Evolutionary conservation across 768 basidiomycete genomes (phyloP).

Genomic region (Lactarius akahatsu): DNA sequence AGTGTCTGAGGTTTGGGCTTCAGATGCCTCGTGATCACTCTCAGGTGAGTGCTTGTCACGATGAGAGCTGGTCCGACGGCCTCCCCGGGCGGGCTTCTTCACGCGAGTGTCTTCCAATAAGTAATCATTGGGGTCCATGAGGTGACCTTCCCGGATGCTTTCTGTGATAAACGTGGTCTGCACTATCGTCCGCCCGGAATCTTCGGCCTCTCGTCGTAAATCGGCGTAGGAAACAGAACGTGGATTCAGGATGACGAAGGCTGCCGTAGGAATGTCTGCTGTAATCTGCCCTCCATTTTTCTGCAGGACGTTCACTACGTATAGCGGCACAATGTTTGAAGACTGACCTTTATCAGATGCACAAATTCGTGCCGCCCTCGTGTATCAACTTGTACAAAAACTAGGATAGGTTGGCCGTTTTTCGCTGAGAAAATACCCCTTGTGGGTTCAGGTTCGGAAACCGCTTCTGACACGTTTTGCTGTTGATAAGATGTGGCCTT

Average conservation of each 20-base stretch:
- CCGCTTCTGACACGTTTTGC: neutral
- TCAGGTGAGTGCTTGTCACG: constrained; percentile 14
- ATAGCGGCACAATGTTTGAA: neutral
- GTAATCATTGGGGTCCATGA: constrained; percentile 50
- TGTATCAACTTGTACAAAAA: constrained; percentile 69
- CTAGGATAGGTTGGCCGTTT: constrained; percentile 39
- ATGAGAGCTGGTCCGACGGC: neutral
- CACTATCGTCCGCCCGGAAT: constrained; percentile 47
- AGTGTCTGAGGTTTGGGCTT: constrained; percentile 19
- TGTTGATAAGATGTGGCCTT: neutral
- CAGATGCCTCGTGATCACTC: constrained; percentile 13
- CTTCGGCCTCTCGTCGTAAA: constrained; percentile 41
- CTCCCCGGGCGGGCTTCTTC: constrained; percentile 3
- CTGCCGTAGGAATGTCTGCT: constrained; percentile 51
- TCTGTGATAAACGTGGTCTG: constrained; percentile 53
- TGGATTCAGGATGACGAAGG: constrained; percentile 58
- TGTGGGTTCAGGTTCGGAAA: constrained; percentile 21
- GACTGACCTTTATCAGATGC: constrained; percentile 50
- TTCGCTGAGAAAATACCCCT: constrained; percentile 44
- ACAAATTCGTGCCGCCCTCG: constrained; percentile 52
- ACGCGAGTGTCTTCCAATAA: constrained; percentile 36
- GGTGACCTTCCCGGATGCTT: constrained; percentile 43
- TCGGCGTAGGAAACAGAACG: constrained; percentile 51
- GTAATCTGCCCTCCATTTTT: constrained; percentile 65
- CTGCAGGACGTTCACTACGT: constrained; percentile 38